A percentile compares a stretch with the other conserved stretches of the same genome.
Evolutionary conservation across 1,139 yeast genomes (phyloP).

Genomic region (Chernovozyma aurita): DNA sequence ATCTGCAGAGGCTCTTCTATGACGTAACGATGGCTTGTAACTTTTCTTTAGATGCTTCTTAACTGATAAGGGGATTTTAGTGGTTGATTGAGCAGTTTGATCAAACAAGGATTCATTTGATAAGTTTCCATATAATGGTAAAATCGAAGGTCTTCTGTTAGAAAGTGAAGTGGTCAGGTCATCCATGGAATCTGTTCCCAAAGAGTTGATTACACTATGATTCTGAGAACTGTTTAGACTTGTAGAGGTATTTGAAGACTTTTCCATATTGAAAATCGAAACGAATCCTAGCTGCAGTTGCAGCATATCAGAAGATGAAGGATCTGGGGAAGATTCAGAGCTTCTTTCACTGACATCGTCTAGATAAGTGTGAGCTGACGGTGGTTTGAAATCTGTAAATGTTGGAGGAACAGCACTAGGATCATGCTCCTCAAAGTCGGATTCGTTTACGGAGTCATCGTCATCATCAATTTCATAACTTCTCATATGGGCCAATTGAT

Average conservation of each 20-base stretch:
- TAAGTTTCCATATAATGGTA: conserved; percentile 26
- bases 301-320: conserved; percentile 2
- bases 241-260: background rate
- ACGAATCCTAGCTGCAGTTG: conserved; percentile 4
- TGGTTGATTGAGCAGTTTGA: conserved; percentile 4
- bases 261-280: background rate
- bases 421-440: conserved; percentile 3
- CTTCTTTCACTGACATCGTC: conserved; percentile 4
- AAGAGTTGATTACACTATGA: too few relatives aligned
- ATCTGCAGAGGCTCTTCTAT: conserved; percentile 66
- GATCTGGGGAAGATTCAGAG: conserved; percentile 5
- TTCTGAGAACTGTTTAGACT: too few relatives aligned
- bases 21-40: conserved; percentile 9
- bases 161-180: background rate
- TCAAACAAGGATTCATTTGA: conserved; percentile 13
- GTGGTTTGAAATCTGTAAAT: background rate
- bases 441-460: conserved; percentile 3
- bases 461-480: conserved; percentile 2
- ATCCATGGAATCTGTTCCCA: background rate
- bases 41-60: conserved; percentile 6
- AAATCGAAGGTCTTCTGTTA: conserved; percentile 26
- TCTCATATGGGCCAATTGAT: conserved; percentile 6
- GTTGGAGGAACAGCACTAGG: conserved; percentile 2
- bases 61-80: conserved; percentile 3
- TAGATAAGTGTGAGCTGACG: background rate